These are phyloP conservation scores for Thelonectria rubi DNA, from an alignment of 2,329 filamentous ascomycete genomes.

Conservation along the genomic window DNA sequence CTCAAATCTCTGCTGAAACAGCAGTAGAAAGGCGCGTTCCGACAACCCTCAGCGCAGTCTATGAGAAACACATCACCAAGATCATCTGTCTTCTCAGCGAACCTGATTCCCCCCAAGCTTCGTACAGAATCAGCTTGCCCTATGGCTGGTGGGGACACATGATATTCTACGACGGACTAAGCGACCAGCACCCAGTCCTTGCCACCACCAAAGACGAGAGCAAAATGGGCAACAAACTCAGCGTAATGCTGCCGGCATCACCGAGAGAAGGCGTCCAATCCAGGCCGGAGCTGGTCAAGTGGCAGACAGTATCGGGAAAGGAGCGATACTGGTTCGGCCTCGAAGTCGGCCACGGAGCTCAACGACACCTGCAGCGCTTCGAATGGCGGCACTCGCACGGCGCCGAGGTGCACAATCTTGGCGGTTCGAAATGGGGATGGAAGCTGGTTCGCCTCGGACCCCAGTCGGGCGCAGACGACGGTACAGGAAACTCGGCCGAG, in stretches of 20 bases:
- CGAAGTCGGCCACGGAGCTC: slow-evolving; percentile 13
- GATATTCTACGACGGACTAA: slow-evolving; percentile 7
- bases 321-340: slow-evolving; percentile 8
- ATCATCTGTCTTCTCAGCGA: slow-evolving; percentile 9
- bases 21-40: neutral
- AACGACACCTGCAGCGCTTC: slow-evolving; percentile 19
- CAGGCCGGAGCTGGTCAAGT: neutral
- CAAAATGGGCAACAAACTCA: slow-evolving; percentile 1
- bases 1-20: neutral
- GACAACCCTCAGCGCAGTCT: neutral
- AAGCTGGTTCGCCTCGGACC: slow-evolving; percentile 25
- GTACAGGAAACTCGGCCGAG: neutral
- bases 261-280: neutral
- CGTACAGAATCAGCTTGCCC: neutral
- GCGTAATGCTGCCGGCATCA: neutral
- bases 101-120: neutral
- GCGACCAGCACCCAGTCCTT: neutral
- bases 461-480: neutral
- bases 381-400: slow-evolving; percentile 25
- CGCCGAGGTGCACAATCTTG: slow-evolving; percentile 1
- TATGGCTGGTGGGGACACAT: slow-evolving; percentile 5
- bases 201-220: neutral
- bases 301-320: neutral
- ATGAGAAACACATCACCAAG: neutral
- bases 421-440: slow-evolving; percentile 23